A percentile compares a stretch with the other conserved stretches of the same genome.
These are phyloP conservation scores for Aspergillus quadrilineatus DNA, from an alignment of 2,329 filamentous ascomycete species.

Conservation along the genomic window DNA sequence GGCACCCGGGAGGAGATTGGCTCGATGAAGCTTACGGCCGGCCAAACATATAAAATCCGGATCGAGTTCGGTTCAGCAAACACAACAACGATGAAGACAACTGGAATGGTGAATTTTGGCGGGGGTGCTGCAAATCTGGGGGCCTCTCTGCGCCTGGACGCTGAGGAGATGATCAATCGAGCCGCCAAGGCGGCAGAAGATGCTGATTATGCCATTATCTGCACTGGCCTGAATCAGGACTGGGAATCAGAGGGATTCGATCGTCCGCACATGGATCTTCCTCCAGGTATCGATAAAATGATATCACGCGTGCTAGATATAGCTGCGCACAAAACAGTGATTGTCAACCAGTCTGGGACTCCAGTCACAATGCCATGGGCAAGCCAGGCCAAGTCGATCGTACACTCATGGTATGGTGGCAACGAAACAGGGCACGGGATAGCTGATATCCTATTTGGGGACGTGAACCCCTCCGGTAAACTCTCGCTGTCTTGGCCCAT, in stretches of 20 bases:
- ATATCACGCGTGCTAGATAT: slow-evolving; percentile 62
- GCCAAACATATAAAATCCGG: slow-evolving; percentile 55
- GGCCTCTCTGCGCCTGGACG: slow-evolving; percentile 45
- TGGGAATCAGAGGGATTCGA: slow-evolving; percentile 61
- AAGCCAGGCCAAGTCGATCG: slow-evolving; percentile 51
- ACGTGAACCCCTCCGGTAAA: slow-evolving; percentile 70
- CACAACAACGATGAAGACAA: slow-evolving; percentile 53
- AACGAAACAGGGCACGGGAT: slow-evolving; percentile 81
- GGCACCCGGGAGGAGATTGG: slow-evolving; percentile 63
- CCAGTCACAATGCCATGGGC: slow-evolving; percentile 54
- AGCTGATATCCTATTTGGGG: slow-evolving; percentile 71
- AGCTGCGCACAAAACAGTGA: slow-evolving; percentile 63
- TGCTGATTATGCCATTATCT: slow-evolving; percentile 72
- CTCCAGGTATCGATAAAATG: slow-evolving; percentile 52
- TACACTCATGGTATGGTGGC: slow-evolving; percentile 80
- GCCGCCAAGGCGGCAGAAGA: slow-evolving; percentile 65
- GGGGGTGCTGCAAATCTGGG: slow-evolving; percentile 61
- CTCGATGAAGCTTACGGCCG: slow-evolving; percentile 54
- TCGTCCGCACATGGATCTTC: slow-evolving; percentile 55
- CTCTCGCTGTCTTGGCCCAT: slow-evolving; percentile 70
- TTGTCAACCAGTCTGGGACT: slow-evolving; percentile 74
- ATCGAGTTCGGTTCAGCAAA: slow-evolving; percentile 59
- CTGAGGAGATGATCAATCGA: slow-evolving; percentile 11
- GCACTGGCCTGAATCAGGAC: slow-evolving; percentile 55
- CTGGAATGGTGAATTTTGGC: slow-evolving; percentile 49